phyloP scores from a whole-genome alignment of 257 asterid genomes.

The Euphrasia confusa region DNA sequence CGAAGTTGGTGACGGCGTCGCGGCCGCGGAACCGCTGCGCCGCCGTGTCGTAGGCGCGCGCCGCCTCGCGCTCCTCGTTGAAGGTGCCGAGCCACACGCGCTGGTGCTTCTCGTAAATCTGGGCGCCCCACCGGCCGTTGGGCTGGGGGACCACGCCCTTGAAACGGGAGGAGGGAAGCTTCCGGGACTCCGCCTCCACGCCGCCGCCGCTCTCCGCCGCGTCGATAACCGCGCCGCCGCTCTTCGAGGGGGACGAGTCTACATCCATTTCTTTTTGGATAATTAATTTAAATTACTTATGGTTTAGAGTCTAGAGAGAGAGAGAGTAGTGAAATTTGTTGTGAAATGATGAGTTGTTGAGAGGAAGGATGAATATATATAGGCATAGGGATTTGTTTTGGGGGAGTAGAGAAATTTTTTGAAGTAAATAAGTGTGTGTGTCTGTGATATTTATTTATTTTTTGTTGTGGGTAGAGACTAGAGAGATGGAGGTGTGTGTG shows the following conservation, averaged over 20 bases:
- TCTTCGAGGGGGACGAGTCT: slow-evolving; percentile 41
- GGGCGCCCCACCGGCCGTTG: slow-evolving; percentile 92
- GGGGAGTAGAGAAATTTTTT: too few relatives aligned
- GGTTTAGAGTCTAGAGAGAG: slow-evolving; percentile 18
- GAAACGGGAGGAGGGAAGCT: slow-evolving; percentile 77
- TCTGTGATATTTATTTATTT: not conserved
- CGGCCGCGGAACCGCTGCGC: slow-evolving; percentile 73
- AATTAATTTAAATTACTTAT: not conserved
- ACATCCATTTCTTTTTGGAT: slow-evolving; percentile 32
- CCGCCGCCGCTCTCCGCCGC: slow-evolving; percentile 40
- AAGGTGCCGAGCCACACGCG: slow-evolving; percentile 63
- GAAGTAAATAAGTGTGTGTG: too few relatives aligned
- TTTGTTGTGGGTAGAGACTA: slow-evolving; percentile 3
- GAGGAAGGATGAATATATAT: slow-evolving; percentile 22
- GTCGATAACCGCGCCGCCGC: slow-evolving; percentile 56
- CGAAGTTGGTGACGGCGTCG: slow-evolving; percentile 59
- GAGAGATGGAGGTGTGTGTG: slow-evolving; percentile 45
- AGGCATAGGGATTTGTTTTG: not conserved
- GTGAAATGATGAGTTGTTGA: slow-evolving; percentile 25
- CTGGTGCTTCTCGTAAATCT: slow-evolving; percentile 82
- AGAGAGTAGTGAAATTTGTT: slow-evolving; percentile 4
- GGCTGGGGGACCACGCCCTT: slow-evolving; percentile 97
- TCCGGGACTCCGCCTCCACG: slow-evolving; percentile 70
- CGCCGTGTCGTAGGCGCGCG: slow-evolving; percentile 57
- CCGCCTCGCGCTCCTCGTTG: slow-evolving; percentile 63